Conservation (phyloP, 208 protist species). For the Strigomonas galati region DNA sequence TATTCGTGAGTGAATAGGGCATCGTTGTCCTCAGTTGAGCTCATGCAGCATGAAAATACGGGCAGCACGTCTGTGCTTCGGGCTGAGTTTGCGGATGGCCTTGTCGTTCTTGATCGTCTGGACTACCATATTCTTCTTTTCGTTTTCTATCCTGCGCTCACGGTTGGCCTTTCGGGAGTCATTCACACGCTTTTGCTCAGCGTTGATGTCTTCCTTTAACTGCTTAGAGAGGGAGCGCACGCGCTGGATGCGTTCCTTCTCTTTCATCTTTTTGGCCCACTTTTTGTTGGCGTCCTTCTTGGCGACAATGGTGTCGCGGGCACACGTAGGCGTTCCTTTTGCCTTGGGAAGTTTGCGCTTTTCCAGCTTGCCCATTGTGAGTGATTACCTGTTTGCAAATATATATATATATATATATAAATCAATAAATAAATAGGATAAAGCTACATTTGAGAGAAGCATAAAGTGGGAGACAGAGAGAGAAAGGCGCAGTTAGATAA, state of each 20-base stretch:
- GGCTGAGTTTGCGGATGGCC: conserved; percentile 85
- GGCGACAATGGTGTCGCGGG: conserved; percentile 29
- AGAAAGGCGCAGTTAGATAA: too few relatives aligned
- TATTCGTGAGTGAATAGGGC: too few relatives aligned
- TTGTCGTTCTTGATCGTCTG: conserved; percentile 90
- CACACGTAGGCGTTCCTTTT: conserved; percentile 48
- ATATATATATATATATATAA: neutral
- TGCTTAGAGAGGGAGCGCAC: conserved; percentile 61
- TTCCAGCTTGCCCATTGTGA: conserved; percentile 58
- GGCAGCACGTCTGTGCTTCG: conserved; percentile 81
- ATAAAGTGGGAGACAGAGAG: too few relatives aligned
- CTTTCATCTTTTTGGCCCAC: conserved; percentile 80
- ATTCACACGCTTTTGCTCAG: conserved; percentile 65
- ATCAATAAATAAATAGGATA: conserved; percentile 3
- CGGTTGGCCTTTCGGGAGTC: conserved; percentile 83
- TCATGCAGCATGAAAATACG: conserved; percentile 90
- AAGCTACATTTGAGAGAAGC: too few relatives aligned
- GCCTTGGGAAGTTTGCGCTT: conserved; percentile 61
- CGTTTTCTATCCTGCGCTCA: conserved; percentile 77
- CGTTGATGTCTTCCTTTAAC: conserved; percentile 81
- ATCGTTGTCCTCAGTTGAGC: conserved; percentile 59
- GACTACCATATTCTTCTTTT: conserved; percentile 91
- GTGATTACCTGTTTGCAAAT: neutral
- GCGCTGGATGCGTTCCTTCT: conserved; percentile 55
- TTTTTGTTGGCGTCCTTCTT: conserved; percentile 61